Evolutionary conservation across 768 basidiomycete species (phyloP).

Genomic region (Fibroporia radiculosa): DNA sequence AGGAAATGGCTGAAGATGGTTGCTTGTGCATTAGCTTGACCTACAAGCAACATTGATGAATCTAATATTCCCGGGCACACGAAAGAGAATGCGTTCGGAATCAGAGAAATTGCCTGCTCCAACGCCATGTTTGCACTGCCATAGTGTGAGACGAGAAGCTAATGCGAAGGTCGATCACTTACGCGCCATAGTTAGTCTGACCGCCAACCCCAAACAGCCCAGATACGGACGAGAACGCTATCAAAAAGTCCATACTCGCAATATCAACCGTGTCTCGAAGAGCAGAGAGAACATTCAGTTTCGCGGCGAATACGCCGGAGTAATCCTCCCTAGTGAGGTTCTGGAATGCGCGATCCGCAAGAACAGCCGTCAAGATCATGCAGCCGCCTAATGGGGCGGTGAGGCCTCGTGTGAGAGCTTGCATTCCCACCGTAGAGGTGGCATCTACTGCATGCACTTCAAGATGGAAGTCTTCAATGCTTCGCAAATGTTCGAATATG

Average conservation of each 20-base stretch:
- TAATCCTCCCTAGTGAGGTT: constrained; percentile 10
- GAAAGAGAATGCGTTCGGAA: constrained; percentile 5
- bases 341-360: constrained; percentile 10
- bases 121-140: constrained; percentile 1
- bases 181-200: constrained; percentile 14
- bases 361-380: constrained; percentile 10
- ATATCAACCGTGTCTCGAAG: constrained; percentile 6
- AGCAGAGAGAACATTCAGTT: constrained; percentile 6
- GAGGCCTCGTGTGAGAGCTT: neutral
- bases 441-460: constrained; percentile 8
- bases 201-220: constrained; percentile 11
- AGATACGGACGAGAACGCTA: constrained; percentile 16
- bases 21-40: neutral
- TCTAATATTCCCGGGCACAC: constrained; percentile 14
- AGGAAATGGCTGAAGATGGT: neutral
- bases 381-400: constrained; percentile 12
- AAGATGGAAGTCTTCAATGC: constrained; percentile 3
- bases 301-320: constrained; percentile 3
- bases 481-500: constrained; percentile 7
- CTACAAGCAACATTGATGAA: neutral
- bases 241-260: constrained; percentile 10
- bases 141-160: neutral
- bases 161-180: constrained; percentile 6
- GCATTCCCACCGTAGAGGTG: constrained; percentile 1
- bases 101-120: constrained; percentile 1